Conservation (phyloP, 2,329 filamentous ascomycete genomes). For the Cladophialophora immunda region DNA sequence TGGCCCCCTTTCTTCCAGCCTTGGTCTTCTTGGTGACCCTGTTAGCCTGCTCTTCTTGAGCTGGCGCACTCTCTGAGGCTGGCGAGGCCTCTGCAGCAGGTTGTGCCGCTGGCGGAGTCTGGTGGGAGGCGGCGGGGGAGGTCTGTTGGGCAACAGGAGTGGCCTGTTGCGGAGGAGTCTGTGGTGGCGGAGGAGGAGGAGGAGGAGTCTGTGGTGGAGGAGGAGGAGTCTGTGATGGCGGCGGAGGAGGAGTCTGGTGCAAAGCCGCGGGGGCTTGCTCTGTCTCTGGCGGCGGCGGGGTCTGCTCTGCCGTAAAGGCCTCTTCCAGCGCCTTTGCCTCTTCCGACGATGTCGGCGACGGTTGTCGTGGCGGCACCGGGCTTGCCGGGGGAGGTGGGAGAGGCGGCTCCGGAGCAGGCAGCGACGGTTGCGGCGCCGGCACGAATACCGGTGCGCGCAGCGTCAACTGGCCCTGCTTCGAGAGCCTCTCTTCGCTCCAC, state of each 20-base stretch:
- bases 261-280: neutral
- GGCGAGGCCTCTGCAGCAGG: neutral
- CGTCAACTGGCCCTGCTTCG: neutral
- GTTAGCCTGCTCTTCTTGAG: neutral
- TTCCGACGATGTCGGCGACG: neutral
- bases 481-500: neutral
- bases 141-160: no score
- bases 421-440: neutral
- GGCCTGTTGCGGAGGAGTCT: neutral
- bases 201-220: neutral
- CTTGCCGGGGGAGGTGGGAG: neutral
- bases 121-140: neutral
- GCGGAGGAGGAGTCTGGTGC: neutral
- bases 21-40: neutral
- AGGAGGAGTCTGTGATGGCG: no score
- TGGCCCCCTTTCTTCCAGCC: neutral
- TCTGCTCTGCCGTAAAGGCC: neutral
- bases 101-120: neutral
- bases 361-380: neutral
- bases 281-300: neutral
- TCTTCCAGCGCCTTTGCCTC: neutral
- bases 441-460: neutral
- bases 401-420: neutral
- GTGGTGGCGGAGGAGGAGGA: neutral
- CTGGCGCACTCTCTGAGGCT: neutral